Evolutionary conservation across 176 grass and related monocot genomes (phyloP).

Genomic region (Oryza brachyantha): DNA sequence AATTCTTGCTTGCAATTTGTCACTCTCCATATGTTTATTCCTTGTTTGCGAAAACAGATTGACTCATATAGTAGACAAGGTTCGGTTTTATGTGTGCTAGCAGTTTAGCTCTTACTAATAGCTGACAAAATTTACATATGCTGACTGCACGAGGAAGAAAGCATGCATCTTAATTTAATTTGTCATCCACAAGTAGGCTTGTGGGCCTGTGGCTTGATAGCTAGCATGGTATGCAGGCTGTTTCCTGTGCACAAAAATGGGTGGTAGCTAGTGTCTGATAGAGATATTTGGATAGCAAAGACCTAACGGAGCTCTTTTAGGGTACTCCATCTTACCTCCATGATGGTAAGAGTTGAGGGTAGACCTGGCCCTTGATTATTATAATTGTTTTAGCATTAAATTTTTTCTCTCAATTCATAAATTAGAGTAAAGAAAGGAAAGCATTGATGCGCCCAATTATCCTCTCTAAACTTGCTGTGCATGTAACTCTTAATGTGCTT

Average conservation of each 20-base stretch:
- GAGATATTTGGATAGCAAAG: no score
- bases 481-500: no score
- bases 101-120: slow-evolving; percentile 15
- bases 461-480: no score
- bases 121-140: slow-evolving; percentile 46
- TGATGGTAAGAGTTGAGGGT: no score
- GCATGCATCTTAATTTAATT: neutral
- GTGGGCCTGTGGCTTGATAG: slow-evolving; percentile 14
- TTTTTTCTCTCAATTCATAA: no score
- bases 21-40: slow-evolving; percentile 27
- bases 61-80: neutral
- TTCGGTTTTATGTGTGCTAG: neutral
- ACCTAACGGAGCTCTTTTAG: no score
- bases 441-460: no score
- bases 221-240: neutral
- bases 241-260: slow-evolving; percentile 30
- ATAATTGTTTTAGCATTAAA: no score
- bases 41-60: slow-evolving; percentile 4
- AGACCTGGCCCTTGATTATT: no score
- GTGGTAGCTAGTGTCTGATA: slow-evolving; percentile 27
- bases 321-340: no score
- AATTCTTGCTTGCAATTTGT: neutral
- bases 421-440: no score
- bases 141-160: slow-evolving; percentile 18
- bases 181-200: neutral